Conservation (phyloP, 192 early-diverging fungal genomes). For the Coemansia sp. region DNA sequence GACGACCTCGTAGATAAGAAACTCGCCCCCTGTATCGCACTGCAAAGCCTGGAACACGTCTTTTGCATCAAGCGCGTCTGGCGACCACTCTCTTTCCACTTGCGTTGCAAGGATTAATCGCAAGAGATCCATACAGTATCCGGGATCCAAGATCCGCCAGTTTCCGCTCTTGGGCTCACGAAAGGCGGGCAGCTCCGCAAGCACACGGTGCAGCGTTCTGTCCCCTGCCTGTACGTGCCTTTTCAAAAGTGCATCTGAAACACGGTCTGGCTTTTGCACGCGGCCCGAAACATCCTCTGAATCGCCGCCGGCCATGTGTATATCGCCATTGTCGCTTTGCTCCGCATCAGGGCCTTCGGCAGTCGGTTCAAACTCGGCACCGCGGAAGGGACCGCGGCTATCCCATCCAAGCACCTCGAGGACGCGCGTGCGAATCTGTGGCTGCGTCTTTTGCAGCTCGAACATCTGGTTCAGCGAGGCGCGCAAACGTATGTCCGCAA, state of each 20-base stretch:
- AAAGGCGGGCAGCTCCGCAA: conserved; percentile 49
- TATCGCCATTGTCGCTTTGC: neutral
- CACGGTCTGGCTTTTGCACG: neutral
- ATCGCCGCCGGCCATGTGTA: neutral
- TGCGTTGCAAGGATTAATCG: conserved; percentile 45
- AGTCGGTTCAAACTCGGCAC: conserved; percentile 36
- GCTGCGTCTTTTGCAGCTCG: conserved; percentile 41
- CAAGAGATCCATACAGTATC: conserved; percentile 43
- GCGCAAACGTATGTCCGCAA: conserved; percentile 25
- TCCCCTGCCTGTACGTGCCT: conserved; percentile 37
- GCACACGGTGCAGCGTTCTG: conserved; percentile 16
- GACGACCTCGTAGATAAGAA: conserved; percentile 24
- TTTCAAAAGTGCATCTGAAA: conserved; percentile 20
- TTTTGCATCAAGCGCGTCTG: conserved; percentile 18
- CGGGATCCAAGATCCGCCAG: conserved; percentile 40
- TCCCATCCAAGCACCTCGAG: conserved; percentile 43
- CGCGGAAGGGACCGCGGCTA: conserved; percentile 39
- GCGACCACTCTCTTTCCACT: conserved; percentile 41
- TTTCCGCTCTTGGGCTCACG: conserved; percentile 13
- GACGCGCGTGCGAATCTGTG: conserved; percentile 38
- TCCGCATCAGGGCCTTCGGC: neutral
- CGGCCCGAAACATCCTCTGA: neutral
- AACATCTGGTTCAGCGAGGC: conserved; percentile 47
- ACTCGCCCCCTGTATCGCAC: conserved; percentile 10
- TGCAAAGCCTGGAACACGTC: conserved; percentile 19